Evolutionary conservation across 1,284 basidiomycete genomes (phyloP), one percentile per base, ranked within the genome.

Genomic region (Cutaneotrichosporon sp.): DNA sequence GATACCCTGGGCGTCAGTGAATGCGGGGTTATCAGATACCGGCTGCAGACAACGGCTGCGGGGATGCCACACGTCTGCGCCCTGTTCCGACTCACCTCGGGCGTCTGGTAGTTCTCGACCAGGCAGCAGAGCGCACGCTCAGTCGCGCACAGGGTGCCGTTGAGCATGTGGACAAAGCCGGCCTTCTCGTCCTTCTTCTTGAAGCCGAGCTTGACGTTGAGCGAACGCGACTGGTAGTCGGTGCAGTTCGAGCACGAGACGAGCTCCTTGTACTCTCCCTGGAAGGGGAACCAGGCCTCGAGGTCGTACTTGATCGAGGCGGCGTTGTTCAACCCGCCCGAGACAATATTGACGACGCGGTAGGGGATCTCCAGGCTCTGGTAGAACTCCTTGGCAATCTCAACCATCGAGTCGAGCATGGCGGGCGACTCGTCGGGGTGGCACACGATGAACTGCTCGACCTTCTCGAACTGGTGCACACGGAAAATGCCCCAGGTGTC

Each of bases 401-500:
- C 86, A 50, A 98, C 77, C 95, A 99, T 99, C 66, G 83, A 81
- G 66, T 99, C 91, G 72, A 99, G 90, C 87, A 89, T 89, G 74
- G 89, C 90, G 88, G 95, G 95, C 74, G 93, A 97, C 77, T 91
- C 89, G 69, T 90, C 89, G 1, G 97, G 95, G 58, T 93, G 90
- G 24, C 95, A 97, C 70, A 99, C 86, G 82, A 90, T 89, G 82
- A 99, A 99, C 78, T 86, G 85, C 79, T 99, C 97, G 56, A 99
- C 86, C 83, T 99, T 99, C 82, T 99, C 97, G 72, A 99, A 99
- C 81, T 99, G 97, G 79, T 99, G 97, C 56, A 99, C 95, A 38
- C 97, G 91, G 87, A 99, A 99, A 81, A 98, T 97, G 62, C 95
- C 97, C 94, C 95, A 98, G 82, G 97, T 98, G 74, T 99, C 97